These are phyloP conservation scores for Plantago coronopus DNA, from an alignment of 305 asterid genomes.

Conservation along the genomic window DNA sequence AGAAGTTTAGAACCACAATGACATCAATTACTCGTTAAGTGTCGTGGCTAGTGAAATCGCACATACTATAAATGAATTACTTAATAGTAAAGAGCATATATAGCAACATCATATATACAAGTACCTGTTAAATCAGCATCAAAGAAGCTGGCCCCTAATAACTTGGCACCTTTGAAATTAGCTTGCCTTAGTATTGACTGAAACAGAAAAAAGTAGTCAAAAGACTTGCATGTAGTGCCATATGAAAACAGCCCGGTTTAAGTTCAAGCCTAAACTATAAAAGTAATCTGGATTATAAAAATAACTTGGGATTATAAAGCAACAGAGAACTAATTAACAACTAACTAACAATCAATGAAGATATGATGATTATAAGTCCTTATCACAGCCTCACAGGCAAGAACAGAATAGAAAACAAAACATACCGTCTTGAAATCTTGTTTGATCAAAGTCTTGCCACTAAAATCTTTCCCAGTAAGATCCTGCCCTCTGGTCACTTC, in stretches of 20 bases:
- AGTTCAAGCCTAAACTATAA: not conserved
- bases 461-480: conserved; percentile 77
- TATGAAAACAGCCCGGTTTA: not conserved
- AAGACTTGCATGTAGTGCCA: not conserved
- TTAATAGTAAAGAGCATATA: not conserved
- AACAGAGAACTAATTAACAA: not conserved
- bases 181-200: conserved; percentile 93
- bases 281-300: not conserved
- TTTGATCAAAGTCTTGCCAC: conserved; percentile 74
- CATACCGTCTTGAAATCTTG: conserved; percentile 92
- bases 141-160: conserved; percentile 91
- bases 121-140: conserved; percentile 95
- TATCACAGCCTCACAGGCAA: not conserved
- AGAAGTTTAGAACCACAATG: too few species aligned
- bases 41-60: not conserved
- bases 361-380: not conserved
- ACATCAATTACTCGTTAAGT: too few species aligned
- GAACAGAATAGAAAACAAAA: not conserved
- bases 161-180: conserved; percentile 81
- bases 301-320: too few species aligned
- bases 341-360: not conserved
- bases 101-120: not conserved
- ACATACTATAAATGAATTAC: not conserved
- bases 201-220: conserved; percentile 16
- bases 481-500: conserved; percentile 96